Conservation (phyloP, 306 rosid genomes). For the Glycine latifolia region DNA sequence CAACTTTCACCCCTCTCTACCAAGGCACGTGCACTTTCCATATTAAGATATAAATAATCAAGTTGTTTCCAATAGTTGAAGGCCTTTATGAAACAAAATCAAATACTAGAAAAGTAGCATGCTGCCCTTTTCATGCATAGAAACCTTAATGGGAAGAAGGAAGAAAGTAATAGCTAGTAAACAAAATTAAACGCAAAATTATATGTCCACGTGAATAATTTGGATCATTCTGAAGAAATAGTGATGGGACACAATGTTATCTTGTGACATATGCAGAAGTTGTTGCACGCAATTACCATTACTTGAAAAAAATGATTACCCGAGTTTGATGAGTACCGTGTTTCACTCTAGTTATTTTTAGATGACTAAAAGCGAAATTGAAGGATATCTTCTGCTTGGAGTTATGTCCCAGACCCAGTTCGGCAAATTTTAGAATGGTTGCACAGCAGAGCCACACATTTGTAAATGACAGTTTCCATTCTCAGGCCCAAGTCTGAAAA, state of each 20-base stretch:
- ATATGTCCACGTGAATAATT: not conserved
- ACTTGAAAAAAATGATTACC: not conserved
- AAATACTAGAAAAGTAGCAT: not conserved
- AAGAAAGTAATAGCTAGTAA: not conserved
- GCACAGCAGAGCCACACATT: not conserved
- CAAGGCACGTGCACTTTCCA: not conserved
- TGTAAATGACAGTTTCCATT: not conserved
- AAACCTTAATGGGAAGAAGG: not conserved
- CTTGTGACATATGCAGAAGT: not conserved
- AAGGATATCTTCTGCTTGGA: not conserved
- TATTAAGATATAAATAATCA: not conserved
- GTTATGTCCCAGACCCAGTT: slow-evolving; percentile 2
- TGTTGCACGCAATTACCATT: not conserved
- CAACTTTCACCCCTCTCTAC: not conserved
- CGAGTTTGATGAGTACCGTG: not conserved
- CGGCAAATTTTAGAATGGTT: slow-evolving; percentile 2
- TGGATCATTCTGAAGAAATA: not conserved
- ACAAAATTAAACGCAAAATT: not conserved
- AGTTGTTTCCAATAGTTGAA: not conserved
- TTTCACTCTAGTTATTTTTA: not conserved
- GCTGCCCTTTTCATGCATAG: not conserved
- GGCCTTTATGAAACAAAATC: not conserved
- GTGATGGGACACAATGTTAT: not conserved
- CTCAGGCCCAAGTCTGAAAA: not conserved
- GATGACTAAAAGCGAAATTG: not conserved